Evolutionary conservation across 352 stramenopile species (phyloP).

Genomic region (Globisporangium nodosum): DNA sequence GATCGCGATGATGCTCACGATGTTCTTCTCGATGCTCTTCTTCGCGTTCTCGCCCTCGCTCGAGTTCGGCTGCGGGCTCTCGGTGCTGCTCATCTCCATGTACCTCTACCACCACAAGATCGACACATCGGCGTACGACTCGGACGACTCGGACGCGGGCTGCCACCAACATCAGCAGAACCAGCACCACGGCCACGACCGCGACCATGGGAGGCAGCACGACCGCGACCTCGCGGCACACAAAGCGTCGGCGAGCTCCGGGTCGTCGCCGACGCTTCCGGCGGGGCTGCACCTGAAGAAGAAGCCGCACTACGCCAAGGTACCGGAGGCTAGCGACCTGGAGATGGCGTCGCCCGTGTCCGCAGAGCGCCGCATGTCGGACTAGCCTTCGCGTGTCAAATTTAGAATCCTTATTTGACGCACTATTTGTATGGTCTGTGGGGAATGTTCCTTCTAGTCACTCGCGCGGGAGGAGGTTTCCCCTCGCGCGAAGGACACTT

Average conservation of each 20-base stretch:
- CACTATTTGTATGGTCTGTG: background rate
- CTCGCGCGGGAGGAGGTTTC: background rate
- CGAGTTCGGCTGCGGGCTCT: slow-evolving; percentile 78
- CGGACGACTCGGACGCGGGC: slow-evolving; percentile 8
- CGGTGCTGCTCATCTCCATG: slow-evolving; percentile 80
- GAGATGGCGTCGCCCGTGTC: slow-evolving; percentile 26
- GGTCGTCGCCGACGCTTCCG: slow-evolving; percentile 14
- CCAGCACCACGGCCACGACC: background rate
- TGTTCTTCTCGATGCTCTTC: slow-evolving; percentile 84
- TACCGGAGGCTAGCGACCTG: slow-evolving; percentile 25
- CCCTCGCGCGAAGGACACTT: background rate
- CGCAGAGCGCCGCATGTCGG: slow-evolving; percentile 1
- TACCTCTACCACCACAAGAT: slow-evolving; percentile 85
- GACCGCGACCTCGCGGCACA: background rate
- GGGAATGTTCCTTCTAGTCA: background rate
- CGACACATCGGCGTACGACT: slow-evolving; percentile 13
- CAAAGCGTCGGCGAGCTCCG: background rate
- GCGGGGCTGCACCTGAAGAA: slow-evolving; percentile 44
- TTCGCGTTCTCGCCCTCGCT: slow-evolving; percentile 79
- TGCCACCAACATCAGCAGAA: background rate
- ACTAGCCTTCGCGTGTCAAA: background rate
- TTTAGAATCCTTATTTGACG: background rate
- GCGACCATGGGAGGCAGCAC: slow-evolving; percentile 1
- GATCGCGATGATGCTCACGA: slow-evolving; percentile 87
- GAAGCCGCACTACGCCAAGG: slow-evolving; percentile 45